Evolutionary conservation across 2,329 filamentous ascomycete genomes (phyloP), one percentile per base, ranked within the genome.

Genomic region (Thelonectria rubi): DNA sequence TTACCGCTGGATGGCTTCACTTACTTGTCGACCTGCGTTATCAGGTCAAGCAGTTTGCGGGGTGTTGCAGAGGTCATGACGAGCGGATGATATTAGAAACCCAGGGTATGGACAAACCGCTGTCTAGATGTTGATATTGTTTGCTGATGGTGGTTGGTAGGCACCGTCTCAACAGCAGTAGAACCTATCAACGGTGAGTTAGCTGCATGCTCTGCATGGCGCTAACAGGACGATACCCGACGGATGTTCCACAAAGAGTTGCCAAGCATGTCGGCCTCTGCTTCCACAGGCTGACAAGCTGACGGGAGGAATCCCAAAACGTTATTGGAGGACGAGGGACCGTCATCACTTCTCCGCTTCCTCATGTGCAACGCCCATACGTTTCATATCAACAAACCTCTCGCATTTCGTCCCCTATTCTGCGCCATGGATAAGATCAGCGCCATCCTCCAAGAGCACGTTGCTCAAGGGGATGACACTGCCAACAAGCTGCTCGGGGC

Each of bases 1-100:
- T 24, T 8, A 21, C n/a, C 21, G 34, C 39, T 7, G 45, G 39
- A 20, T 42, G 53, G 56, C 74, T 37, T 5, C 11, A 37, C 34
- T 70, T 73, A 82, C 80, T 79, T 82, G 71, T 82, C 80, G 40
- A 79, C 76, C 7, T 72, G 66, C 57, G 75, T 74, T 55, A 82
- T 73, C 55, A 82, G 73, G 60, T 78, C 73, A 20, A 81, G 70
- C 18, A 77, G 66, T 40, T 60, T 67, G 30, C 72, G 74, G 40
- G 69, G 58, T 11, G 58, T 43, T 46, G 62, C 20, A 42, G 46
- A 32, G 42, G 58, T 45, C 34, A 43, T 14, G 40, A 68, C 68
- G 63, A 48, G 21, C 17, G 30, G 42, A 24, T n/a, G 15, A 14
- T 15, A 10, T 12, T 26, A 30, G 15, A 40, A 18, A 40, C 45